Evolutionary conservation across 208 protist species (phyloP).

Genomic region (Leishmania mexicana): DNA sequence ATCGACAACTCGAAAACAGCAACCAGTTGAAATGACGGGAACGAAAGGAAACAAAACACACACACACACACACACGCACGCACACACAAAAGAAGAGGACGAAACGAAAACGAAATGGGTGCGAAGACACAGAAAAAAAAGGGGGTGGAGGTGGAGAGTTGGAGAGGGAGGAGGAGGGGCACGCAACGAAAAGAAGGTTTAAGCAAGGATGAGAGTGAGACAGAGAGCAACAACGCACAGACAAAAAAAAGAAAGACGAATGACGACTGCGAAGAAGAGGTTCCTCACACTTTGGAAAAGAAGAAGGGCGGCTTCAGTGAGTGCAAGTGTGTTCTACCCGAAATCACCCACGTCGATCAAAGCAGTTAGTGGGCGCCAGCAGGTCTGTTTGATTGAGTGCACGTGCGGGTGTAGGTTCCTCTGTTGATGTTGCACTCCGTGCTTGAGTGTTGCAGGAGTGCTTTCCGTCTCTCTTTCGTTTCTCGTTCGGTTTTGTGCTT

Average conservation of each 20-base stretch:
- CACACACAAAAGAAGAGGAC: not conserved
- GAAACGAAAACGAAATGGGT: not conserved
- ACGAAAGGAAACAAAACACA: not conserved
- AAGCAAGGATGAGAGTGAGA: not conserved
- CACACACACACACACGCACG: too few relatives aligned
- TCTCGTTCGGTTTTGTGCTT: not conserved
- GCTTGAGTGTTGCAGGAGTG: not conserved
- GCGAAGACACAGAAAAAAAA: not conserved
- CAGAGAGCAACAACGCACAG: not conserved
- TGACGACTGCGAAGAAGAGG: not conserved
- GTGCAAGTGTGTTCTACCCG: not conserved
- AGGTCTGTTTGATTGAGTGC: not conserved
- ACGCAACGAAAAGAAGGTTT: not conserved
- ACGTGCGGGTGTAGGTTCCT: not conserved
- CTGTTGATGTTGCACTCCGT: not conserved
- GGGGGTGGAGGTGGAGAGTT: too few relatives aligned
- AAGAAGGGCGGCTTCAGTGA: not conserved
- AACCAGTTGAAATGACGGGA: not conserved
- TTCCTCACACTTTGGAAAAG: not conserved
- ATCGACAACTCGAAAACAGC: not conserved
- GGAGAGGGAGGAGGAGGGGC: too few relatives aligned
- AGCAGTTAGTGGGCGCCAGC: not conserved
- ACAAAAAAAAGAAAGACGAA: not conserved
- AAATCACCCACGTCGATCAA: conserved; percentile 2
- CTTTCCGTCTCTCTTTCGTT: too few relatives aligned